Base-by-base conservation (phyloP, 805 yeast species). In the Pichia gijzeniarum region DNA sequence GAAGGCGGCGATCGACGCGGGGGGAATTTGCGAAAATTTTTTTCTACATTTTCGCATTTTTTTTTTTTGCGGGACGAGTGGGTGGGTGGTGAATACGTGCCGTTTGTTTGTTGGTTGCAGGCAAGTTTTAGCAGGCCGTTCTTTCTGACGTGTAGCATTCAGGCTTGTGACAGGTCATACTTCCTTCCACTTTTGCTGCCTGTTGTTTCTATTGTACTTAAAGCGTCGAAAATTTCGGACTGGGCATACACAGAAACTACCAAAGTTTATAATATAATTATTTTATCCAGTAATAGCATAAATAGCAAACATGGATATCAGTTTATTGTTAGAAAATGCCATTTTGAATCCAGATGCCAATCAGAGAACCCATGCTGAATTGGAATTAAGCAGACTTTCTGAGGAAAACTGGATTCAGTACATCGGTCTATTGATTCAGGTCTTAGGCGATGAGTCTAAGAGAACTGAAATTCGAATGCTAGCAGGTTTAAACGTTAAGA, bases 401-500 rank as follows among this genome's bases (percentile, higher is more conserved):
- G 72, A 75, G 54, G 84, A 79, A 50, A 82, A 86, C 65, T 91
- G 86, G 70, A 80, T 78, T 37, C 81, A 79, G 55, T 91, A 82
- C 62, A 67, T 89, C 57, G 77, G 77, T 35, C 69, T 79, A 55
- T 75, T 90, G 62, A 79, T 86, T 33, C 77, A 78, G 51, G 85
- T 84, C 20, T 71, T 93, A 50, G 83, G 81, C 20, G 80, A 82
- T 59, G 82, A 77, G 37, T 60, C 68, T 7, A 77, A 76, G 45
- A 77, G 76, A 56, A 68, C 82, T 5, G 96, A 91, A 67, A 93
- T 89, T 40, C 76, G 98, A 59, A 86, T 89, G 74, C 76, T 93
- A 61, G 96, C 99, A 3, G 95, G 93, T 35, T 71, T 91, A 51
- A 84, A 84, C 18, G 71, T 88, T 59, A 91, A 91, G 70, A 91